These are phyloP conservation scores for Solioccasus polychromus DNA, from an alignment of 768 basidiomycete genomes.

Conservation along the genomic window DNA sequence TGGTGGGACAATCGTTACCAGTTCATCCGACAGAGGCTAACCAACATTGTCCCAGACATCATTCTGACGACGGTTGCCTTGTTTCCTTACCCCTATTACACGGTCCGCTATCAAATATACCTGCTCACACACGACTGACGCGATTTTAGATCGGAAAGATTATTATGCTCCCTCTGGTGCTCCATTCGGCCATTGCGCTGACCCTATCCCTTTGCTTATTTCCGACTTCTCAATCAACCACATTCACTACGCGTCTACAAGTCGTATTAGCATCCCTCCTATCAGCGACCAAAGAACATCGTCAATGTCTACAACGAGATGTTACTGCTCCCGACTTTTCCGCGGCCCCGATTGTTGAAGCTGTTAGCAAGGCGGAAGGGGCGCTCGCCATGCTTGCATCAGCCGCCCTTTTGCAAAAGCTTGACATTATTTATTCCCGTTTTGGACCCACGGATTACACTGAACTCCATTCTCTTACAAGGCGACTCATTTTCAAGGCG, in stretches of 20 bases:
- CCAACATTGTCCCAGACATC: constrained; percentile 43
- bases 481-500: constrained; percentile 53
- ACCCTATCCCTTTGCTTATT: constrained; percentile 53
- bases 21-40: background rate
- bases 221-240: constrained; percentile 58
- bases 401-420: constrained; percentile 48
- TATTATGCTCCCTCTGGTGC: constrained; percentile 54
- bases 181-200: constrained; percentile 60
- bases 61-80: constrained; percentile 53
- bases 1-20: constrained; percentile 35
- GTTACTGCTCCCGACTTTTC: constrained; percentile 36
- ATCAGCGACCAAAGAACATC: constrained; percentile 45
- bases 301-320: constrained; percentile 41
- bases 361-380: constrained; percentile 41
- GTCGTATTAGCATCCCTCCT: constrained; percentile 48
- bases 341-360: constrained; percentile 30
- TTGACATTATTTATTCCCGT: constrained; percentile 59
- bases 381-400: constrained; percentile 52
- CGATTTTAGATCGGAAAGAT: constrained; percentile 42
- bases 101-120: constrained; percentile 26
- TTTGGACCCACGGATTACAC: constrained; percentile 58
- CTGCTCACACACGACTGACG: background rate
- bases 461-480: constrained; percentile 45
- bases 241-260: constrained; percentile 51
- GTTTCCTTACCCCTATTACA: constrained; percentile 66